phyloP scores from a whole-genome alignment of 805 yeast species.

The Yarrowia deformans region DNA sequence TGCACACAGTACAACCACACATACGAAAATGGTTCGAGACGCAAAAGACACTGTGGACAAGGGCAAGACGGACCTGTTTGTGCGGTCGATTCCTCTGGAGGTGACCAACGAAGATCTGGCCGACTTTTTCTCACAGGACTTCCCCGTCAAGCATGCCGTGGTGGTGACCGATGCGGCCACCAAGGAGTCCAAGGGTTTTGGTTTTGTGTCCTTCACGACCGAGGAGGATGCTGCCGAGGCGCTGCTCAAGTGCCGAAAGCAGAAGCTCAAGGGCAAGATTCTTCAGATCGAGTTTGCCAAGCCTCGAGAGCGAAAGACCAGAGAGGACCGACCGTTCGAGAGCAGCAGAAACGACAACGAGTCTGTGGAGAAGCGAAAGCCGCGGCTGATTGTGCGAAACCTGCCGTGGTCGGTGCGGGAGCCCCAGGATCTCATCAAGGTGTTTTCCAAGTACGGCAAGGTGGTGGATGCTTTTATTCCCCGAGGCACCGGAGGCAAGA shows the following conservation, averaged over 20 bases:
- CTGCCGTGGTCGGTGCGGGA: constrained; percentile 95
- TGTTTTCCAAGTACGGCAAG: constrained; percentile 80
- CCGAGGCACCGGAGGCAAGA: constrained; percentile 81
- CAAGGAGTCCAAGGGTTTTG: constrained; percentile 85
- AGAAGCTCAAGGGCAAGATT: constrained; percentile 68
- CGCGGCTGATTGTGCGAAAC: constrained; percentile 87
- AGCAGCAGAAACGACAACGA: constrained; percentile 22
- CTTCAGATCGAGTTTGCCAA: constrained; percentile 87
- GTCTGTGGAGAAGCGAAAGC: constrained; percentile 73
- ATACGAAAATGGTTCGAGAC: constrained; percentile 3
- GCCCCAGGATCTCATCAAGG: constrained; percentile 70
- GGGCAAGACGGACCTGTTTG: constrained; percentile 61
- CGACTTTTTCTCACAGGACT: constrained; percentile 86
- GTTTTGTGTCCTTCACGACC: constrained; percentile 86
- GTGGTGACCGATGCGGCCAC: constrained; percentile 80
- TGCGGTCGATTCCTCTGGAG: constrained; percentile 79
- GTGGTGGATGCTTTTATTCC: constrained; percentile 92
- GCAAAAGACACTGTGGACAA: constrained; percentile 12
- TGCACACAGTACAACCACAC: not conserved
- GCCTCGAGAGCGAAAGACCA: constrained; percentile 71
- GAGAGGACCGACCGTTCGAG: constrained; percentile 41
- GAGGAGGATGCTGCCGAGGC: constrained; percentile 87
- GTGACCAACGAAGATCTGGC: constrained; percentile 84
- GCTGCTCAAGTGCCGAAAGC: constrained; percentile 67
- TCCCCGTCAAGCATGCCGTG: constrained; percentile 94